Conservation (phyloP, 495 filamentous ascomycete species). For the Pyrenopolyporus hunteri region DNA sequence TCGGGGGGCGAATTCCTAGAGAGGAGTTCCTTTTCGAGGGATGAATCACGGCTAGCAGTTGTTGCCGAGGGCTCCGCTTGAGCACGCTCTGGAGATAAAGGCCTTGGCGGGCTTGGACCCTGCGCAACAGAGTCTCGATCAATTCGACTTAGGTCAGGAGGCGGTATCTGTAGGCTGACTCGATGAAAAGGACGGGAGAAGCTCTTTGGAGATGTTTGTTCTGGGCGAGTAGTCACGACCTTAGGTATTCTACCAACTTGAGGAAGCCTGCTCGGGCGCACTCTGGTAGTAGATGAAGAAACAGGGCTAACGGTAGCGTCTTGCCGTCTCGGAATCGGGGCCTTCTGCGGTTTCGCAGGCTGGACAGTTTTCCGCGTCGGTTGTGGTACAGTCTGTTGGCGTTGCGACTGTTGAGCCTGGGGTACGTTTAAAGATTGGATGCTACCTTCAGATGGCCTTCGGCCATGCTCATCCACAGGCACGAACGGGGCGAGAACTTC, state of each 20-base stretch:
- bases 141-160: constrained; percentile 46
- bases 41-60: constrained; percentile 25
- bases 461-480: constrained; percentile 7
- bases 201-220: constrained; percentile 74
- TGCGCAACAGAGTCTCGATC: constrained; percentile 55
- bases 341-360: constrained; percentile 1
- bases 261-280: constrained; percentile 60
- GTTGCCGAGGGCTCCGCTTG: constrained; percentile 34
- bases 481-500: constrained; percentile 44
- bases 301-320: neutral
- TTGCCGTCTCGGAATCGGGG: neutral
- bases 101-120: constrained; percentile 53
- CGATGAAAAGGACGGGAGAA: constrained; percentile 82
- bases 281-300: constrained; percentile 12
- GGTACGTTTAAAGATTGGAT: constrained; percentile 15
- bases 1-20: constrained; percentile 28
- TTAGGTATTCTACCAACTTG: constrained; percentile 91
- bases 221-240: constrained; percentile 77
- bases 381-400: neutral
- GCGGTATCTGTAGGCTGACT: constrained; percentile 44
- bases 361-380: neutral
- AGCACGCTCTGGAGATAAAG: constrained; percentile 46
- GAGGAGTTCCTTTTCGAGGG: constrained; percentile 32
- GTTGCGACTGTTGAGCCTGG: neutral
- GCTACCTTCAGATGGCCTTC: constrained; percentile 31